These are phyloP conservation scores for Prunus mira DNA, from an alignment of 306 rosid species.

Conservation along the genomic window DNA sequence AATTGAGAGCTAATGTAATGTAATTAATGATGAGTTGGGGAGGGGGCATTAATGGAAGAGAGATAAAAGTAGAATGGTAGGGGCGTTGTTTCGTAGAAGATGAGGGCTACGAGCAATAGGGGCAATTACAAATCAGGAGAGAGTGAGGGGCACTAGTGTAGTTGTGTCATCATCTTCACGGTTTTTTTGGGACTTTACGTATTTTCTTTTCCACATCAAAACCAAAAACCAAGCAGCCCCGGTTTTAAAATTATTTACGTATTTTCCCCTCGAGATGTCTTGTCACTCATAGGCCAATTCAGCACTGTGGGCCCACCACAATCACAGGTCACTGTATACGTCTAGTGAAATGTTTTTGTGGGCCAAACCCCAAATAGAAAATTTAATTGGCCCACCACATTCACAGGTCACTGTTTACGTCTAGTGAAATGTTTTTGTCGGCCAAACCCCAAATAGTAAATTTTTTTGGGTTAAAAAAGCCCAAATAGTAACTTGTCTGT, in stretches of 20 bases:
- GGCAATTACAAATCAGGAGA: background rate
- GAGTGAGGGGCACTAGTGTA: constrained; percentile 11
- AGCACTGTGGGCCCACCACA: background rate
- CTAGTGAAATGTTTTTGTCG: background rate
- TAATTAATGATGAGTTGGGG: no score
- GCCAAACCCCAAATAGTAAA: background rate
- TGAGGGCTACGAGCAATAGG: constrained; percentile 13
- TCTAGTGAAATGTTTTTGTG: background rate
- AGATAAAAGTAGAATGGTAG: background rate
- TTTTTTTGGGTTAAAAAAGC: no score
- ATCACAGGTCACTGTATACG: background rate
- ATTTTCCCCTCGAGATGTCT: background rate
- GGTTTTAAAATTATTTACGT: background rate
- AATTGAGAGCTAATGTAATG: no score
- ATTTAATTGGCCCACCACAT: background rate
- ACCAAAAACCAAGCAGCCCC: background rate
- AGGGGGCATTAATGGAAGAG: constrained; percentile 13
- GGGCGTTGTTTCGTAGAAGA: constrained; percentile 14
- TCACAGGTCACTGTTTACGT: no score
- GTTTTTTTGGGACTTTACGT: constrained; percentile 5
- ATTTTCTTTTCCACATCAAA: background rate
- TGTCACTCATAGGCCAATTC: background rate
- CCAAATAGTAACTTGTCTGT: no score
- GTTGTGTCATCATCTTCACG: constrained; percentile 4
- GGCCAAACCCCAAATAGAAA: background rate